Evolutionary conservation across 2,329 filamentous ascomycete species (phyloP).

Genomic region (Trichoderma guizhouense): DNA sequence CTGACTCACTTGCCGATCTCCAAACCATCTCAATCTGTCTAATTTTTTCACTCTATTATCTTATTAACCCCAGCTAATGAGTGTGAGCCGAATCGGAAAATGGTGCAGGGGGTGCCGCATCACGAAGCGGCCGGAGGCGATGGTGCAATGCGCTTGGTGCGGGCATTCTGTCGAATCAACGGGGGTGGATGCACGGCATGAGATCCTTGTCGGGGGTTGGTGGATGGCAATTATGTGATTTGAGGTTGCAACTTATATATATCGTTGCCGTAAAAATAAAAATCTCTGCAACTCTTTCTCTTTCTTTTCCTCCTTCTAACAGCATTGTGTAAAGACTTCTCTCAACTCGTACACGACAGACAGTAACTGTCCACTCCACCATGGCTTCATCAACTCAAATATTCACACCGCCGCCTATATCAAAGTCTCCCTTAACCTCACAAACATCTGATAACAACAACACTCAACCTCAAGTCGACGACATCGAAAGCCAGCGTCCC

Average conservation of each 20-base stretch:
- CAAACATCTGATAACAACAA: not conserved
- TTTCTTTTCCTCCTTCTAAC: not conserved
- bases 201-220: not conserved
- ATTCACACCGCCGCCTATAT: not conserved
- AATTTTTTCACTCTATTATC: not conserved
- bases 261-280: not conserved
- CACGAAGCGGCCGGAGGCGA: constrained; percentile 5
- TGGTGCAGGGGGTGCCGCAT: not conserved
- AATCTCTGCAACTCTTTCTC: not conserved
- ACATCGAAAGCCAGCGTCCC: not conserved
- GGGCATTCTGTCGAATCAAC: not conserved
- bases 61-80: not conserved
- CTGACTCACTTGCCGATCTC: not conserved
- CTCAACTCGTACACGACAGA: not conserved
- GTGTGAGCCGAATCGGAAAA: not conserved
- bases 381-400: not conserved
- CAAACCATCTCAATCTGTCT: not conserved
- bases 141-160: constrained; percentile 13
- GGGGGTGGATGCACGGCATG: not conserved
- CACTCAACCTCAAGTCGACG: not conserved
- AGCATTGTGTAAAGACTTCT: not conserved
- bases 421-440: not conserved
- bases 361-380: not conserved
- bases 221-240: not conserved
- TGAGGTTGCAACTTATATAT: not conserved